These are phyloP conservation scores for Suillus spraguei DNA, from an alignment of 768 basidiomycete genomes.

Conservation along the genomic window DNA sequence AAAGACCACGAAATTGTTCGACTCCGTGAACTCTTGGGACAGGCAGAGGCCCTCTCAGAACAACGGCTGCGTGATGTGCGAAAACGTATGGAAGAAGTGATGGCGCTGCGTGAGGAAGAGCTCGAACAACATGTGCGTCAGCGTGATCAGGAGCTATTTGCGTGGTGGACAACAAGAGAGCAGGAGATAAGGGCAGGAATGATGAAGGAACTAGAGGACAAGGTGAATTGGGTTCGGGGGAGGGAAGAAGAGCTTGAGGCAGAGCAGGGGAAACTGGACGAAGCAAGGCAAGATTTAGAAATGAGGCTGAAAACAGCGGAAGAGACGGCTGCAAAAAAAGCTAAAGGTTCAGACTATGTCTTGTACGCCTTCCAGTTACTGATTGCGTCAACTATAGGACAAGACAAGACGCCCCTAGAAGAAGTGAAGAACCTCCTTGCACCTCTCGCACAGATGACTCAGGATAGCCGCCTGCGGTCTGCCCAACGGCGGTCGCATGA, in stretches of 20 bases:
- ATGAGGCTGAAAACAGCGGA: conserved; percentile 46
- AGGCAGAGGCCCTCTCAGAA: conserved; percentile 44
- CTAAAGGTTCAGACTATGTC: conserved; percentile 14
- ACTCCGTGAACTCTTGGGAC: conserved; percentile 44
- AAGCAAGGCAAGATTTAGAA: conserved; percentile 52
- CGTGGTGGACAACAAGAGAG: conserved; percentile 60
- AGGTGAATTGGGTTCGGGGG: conserved; percentile 48
- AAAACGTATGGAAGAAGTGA: conserved; percentile 74
- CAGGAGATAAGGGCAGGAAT: conserved; percentile 53
- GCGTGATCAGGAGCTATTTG: conserved; percentile 63
- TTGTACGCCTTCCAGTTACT: background rate
- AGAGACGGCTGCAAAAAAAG: conserved; percentile 31
- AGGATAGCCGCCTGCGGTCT: conserved; percentile 27
- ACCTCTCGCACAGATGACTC: conserved; percentile 45
- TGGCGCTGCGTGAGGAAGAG: conserved; percentile 68
- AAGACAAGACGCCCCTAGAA: conserved; percentile 64
- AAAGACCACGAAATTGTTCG: conserved; percentile 66
- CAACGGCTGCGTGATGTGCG: conserved; percentile 56
- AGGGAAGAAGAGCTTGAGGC: conserved; percentile 55
- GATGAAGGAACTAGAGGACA: conserved; percentile 39
- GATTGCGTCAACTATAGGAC: conserved; percentile 31
- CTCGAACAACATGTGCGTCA: conserved; percentile 67
- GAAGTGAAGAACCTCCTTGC: conserved; percentile 74
- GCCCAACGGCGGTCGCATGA: conserved; percentile 20
- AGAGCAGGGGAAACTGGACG: conserved; percentile 53